Evolutionary conservation across 129 eudicot species (phyloP).

Genomic region (Centella asiatica): DNA sequence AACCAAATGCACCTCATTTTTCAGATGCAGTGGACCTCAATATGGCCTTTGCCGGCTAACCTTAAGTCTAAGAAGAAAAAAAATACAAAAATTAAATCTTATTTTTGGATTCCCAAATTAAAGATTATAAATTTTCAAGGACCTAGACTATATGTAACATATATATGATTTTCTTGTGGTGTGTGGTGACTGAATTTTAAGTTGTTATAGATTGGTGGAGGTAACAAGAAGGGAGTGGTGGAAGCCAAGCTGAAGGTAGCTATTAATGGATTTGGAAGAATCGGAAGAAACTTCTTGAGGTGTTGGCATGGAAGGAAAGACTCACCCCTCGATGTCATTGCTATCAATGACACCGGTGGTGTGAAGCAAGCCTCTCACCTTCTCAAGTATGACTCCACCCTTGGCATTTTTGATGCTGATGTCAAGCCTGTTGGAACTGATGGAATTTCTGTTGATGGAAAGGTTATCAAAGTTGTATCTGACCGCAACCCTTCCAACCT

Average conservation of each 20-base stretch:
- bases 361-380: constrained; percentile 98
- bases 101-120: too few relatives aligned
- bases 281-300: constrained; percentile 97
- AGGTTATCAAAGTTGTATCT: constrained; percentile 82
- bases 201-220: constrained; percentile 42
- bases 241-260: constrained; percentile 92
- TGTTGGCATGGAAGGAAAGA: constrained; percentile 98
- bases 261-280: constrained; percentile 91
- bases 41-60: too few relatives aligned
- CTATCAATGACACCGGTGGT: constrained; percentile 95
- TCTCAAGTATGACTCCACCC: constrained; percentile 94
- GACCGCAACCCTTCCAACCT: constrained; percentile 72
- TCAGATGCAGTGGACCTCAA: too few relatives aligned
- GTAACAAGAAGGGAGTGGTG: constrained; percentile 51
- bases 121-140: too few relatives aligned
- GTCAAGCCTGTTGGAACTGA: constrained; percentile 68
- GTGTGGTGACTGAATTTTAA: background rate
- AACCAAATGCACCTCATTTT: too few relatives aligned
- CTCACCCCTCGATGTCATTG: constrained; percentile 83
- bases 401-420: constrained; percentile 89
- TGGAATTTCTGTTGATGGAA: constrained; percentile 85
- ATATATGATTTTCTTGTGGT: background rate
- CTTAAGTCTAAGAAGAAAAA: too few relatives aligned
- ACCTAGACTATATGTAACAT: background rate
- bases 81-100: too few relatives aligned